A percentile compares a stretch with the other conserved stretches of the same genome.
Conservation (phyloP, 2,329 filamentous ascomycete genomes). For the Sphaerulina musiva region DNA sequence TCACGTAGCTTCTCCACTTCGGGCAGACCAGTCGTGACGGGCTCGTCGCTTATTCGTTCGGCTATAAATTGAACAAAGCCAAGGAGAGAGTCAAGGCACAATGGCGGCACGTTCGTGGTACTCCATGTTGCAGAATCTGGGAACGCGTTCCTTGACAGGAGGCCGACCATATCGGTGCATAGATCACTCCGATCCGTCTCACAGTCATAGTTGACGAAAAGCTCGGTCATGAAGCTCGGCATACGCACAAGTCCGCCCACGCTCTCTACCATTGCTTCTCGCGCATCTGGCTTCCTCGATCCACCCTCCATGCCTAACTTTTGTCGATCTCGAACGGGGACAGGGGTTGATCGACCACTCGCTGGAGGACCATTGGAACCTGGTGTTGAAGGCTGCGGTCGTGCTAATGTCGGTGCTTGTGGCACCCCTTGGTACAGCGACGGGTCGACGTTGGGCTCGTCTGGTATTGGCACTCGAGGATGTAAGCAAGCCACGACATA, state of each 20-base stretch:
- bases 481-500: constrained; percentile 93
- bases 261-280: constrained; percentile 97
- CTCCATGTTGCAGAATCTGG: constrained; percentile 98
- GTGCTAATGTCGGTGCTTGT: constrained; percentile 79
- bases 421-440: constrained; percentile 89
- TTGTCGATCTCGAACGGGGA: constrained; percentile 85
- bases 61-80: constrained; percentile 88
- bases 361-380: constrained; percentile 44
- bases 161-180: constrained; percentile 89
- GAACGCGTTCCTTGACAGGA: constrained; percentile 87
- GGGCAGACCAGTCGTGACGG: constrained; percentile 59
- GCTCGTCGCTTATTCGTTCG: constrained; percentile 70
- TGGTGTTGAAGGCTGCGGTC: constrained; percentile 53
- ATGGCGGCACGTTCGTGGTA: constrained; percentile 90
- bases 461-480: constrained; percentile 86
- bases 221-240: constrained; percentile 86
- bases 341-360: constrained; percentile 82
- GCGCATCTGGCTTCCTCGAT: constrained; percentile 82
- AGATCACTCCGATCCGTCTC: constrained; percentile 85
- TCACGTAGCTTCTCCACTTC: constrained; percentile 59
- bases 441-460: constrained; percentile 83
- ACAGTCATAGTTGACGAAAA: constrained; percentile 98
- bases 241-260: constrained; percentile 87
- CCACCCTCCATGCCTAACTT: constrained; percentile 89
- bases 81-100: constrained; percentile 86